phyloP scores from a whole-genome alignment of 1,139 yeast species.

The Geotrichum candidum region DNA sequence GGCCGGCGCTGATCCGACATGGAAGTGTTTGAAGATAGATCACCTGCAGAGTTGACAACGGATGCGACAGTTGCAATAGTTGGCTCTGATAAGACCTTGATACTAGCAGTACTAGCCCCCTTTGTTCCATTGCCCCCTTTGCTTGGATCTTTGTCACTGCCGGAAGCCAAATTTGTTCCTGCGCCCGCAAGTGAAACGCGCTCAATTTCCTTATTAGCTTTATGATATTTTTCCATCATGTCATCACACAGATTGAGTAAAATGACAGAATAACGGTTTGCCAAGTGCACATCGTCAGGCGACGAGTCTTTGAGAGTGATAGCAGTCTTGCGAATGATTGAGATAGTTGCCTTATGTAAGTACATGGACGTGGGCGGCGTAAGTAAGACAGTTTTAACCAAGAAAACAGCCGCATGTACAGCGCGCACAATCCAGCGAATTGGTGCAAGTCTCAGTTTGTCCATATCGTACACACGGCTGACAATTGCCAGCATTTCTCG shows the following conservation, averaged over 20 bases:
- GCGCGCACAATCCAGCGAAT: constrained; percentile 85
- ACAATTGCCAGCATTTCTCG: constrained; percentile 71
- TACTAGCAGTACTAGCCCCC: background rate
- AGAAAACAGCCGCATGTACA: constrained; percentile 85
- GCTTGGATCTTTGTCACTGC: background rate
- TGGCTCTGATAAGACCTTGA: background rate
- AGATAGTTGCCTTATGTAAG: constrained; percentile 54
- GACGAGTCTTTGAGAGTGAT: constrained; percentile 72
- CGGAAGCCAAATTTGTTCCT: background rate
- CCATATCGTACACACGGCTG: constrained; percentile 56
- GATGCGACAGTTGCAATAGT: background rate
- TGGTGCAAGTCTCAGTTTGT: constrained; percentile 70
- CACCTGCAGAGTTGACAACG: background rate
- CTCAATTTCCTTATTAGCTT: background rate
- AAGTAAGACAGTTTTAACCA: constrained; percentile 65
- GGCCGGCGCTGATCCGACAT: constrained; percentile 10
- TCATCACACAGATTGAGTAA: constrained; percentile 73
- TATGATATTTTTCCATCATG: constrained; percentile 14
- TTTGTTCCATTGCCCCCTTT: background rate
- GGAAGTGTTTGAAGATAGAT: background rate
- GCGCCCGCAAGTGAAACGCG: background rate
- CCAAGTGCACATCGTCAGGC: constrained; percentile 82
- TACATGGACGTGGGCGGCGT: constrained; percentile 43
- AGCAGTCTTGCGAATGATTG: constrained; percentile 66
- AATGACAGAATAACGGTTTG: constrained; percentile 75